These are phyloP conservation scores for Auricularia sp. DNA, from an alignment of 768 basidiomycete genomes.

Conservation along the genomic window DNA sequence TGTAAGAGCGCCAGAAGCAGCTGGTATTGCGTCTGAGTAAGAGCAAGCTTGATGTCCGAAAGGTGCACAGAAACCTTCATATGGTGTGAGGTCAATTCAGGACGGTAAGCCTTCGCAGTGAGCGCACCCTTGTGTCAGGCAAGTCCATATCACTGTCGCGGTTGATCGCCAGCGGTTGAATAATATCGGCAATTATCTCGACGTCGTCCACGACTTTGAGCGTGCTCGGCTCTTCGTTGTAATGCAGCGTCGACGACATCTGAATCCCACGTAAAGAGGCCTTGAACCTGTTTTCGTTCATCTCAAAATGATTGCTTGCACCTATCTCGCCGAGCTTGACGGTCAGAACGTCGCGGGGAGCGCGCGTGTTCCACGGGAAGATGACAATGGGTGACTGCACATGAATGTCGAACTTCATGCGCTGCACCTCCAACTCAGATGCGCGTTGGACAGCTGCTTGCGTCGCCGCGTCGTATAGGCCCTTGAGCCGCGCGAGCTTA, in stretches of 20 bases:
- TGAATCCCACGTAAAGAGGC: slow-evolving; percentile 80
- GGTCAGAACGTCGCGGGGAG: slow-evolving; percentile 57
- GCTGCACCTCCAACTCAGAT: slow-evolving; percentile 65
- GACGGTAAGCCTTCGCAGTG: background rate
- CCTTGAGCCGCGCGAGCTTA: slow-evolving; percentile 85
- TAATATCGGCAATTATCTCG: slow-evolving; percentile 54
- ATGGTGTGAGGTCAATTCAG: background rate
- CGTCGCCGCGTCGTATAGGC: slow-evolving; percentile 87
- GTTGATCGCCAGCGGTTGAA: slow-evolving; percentile 51
- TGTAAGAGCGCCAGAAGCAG: slow-evolving; percentile 55
- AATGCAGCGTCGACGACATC: slow-evolving; percentile 58
- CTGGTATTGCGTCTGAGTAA: slow-evolving; percentile 78
- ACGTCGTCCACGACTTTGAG: slow-evolving; percentile 93
- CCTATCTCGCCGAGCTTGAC: slow-evolving; percentile 83
- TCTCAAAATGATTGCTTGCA: slow-evolving; percentile 66
- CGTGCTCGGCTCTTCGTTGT: slow-evolving; percentile 35
- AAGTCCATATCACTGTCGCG: slow-evolving; percentile 37
- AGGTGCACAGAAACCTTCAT: slow-evolving; percentile 58
- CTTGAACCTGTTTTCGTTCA: slow-evolving; percentile 44
- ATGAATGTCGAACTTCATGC: slow-evolving; percentile 86
- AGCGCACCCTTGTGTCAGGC: slow-evolving; percentile 68
- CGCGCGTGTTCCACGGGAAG: slow-evolving; percentile 61
- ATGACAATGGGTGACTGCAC: slow-evolving; percentile 88
- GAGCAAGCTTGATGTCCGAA: slow-evolving; percentile 73
- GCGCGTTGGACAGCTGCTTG: slow-evolving; percentile 87